Evolutionary conservation across 495 filamentous ascomycete species (phyloP), one percentile per base, ranked within the genome.

Genomic region (Venustampulla echinocandica): DNA sequence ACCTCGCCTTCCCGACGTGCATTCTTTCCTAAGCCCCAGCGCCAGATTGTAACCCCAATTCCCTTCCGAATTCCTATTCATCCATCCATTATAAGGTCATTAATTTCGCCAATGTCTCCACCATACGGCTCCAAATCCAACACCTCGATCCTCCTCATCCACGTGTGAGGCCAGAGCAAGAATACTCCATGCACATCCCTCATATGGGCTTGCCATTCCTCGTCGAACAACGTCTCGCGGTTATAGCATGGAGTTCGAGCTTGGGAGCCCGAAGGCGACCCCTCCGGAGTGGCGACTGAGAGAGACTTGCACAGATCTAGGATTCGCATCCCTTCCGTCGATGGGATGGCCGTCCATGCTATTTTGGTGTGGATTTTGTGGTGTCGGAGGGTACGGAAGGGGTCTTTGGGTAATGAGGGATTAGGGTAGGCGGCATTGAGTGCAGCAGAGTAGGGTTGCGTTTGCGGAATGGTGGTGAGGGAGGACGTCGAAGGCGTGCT

Each of bases 171-270:
- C 54, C 54, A 57, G 13, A 57, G 23, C 15, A 53, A 30, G 19
- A 46, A 57, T 1, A 57, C 50, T 1, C 54, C 54, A 44, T 57
- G 54, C 10, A 57, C 46, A 44, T 57, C 54, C 33, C 47, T 53
- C 54, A 57, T 57, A 44, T 57, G 54, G n/a, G 54, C 49, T 35
- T 57, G 54, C 54, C 54, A 53, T 37, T 57, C 54, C 35, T 57
- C 54, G 41, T 57, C 54, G 35, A 50, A 57, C 6, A 57, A 35
- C 11, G 50, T 57, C 21, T 57, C 50, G 2, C 54, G 49, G 25
- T 57, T 57, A 28, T 57, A 57, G 18, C 54, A 57, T 25, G 54
- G 54, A 0, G 37, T 15, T 22, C 37, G 19, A 0, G 13, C 1
- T 27, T 19, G n/a, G 7, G n/a, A 30, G 7, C 27, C 27, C n/a